Base-by-base conservation (phyloP, 805 yeast species). In the Starmerella riodocensis region DNA sequence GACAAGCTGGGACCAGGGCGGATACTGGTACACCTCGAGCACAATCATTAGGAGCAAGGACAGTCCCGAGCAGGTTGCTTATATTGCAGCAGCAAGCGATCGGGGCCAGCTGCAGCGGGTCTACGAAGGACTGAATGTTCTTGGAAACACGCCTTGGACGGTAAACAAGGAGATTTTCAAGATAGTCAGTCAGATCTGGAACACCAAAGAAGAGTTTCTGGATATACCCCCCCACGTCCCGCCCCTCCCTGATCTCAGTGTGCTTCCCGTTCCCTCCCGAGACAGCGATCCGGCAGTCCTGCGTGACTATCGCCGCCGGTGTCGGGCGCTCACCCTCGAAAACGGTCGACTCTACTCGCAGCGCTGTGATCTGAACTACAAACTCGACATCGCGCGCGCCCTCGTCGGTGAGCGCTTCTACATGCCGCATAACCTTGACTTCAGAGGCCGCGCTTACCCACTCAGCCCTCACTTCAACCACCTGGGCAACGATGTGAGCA, bases 361-460 rank as follows among this genome's bases (percentile, higher is more conserved):
- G 56, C 73, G 98, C 58, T 91, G 98, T 63, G 96, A 86, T 59
- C 69, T 82, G 46, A 88, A 91, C 57, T 91, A 91, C 59, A 91
- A 84, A 57, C 62, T 91, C 37, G 98, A 91, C 59, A 84, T 91
- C 55, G 97, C 98, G 0, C 70, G 97, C 48, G 95, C 94, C 0
- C 84, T 78, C 59, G 61, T 79, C 20, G 78, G 79, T 3, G 80
- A 74, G 46, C 57, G 64, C 21, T 65, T 74, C 49, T 73, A 65
- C 53, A 69, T 74, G 55, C 80, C 80, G 7, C 80, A 74, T 54
- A 74, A 73, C 43, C 63, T 74, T 19, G 80, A 74, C 49, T 74
- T 74, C 52, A 58, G 80, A 46, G 79, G 80, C 21, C 63, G 79
- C 39, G 79, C 80, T 1, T 74, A 74, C 49, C 79, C 81, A 2